A percentile compares a stretch with the other conserved stretches of the same genome.
These are phyloP conservation scores for Tolypocladium nubicola DNA, from an alignment of 2,329 filamentous ascomycete species.

Conservation along the genomic window DNA sequence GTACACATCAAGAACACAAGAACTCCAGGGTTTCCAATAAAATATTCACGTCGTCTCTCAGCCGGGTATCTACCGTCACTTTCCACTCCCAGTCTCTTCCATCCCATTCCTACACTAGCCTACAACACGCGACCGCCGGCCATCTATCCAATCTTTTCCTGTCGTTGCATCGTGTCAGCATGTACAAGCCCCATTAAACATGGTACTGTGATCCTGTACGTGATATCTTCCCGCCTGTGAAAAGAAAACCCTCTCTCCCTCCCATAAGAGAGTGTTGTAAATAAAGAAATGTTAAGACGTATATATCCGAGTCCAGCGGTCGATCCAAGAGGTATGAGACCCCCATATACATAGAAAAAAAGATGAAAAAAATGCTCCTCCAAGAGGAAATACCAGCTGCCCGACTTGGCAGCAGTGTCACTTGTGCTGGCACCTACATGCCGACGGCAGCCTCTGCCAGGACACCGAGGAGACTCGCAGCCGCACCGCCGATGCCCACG, in stretches of 20 bases:
- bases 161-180: background rate
- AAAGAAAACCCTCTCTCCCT: background rate
- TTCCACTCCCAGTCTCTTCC: background rate
- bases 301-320: background rate
- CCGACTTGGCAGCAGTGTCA: no score
- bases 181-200: background rate
- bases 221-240: background rate
- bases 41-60: background rate
- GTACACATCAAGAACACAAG: background rate
- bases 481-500: constrained; percentile 50
- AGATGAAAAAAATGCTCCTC: background rate
- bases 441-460: constrained; percentile 43
- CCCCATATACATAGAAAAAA: background rate
- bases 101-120: background rate
- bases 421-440: constrained; percentile 5
- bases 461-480: constrained; percentile 46
- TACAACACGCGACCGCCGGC: background rate
- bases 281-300: background rate
- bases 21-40: background rate
- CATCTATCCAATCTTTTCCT: background rate
- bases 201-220: background rate
- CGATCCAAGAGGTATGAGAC: background rate
- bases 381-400: background rate
- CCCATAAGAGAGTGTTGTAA: background rate
- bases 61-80: background rate